Conservation (phyloP, 2,329 filamentous ascomycete species). For the Aspergillus uvarum region DNA sequence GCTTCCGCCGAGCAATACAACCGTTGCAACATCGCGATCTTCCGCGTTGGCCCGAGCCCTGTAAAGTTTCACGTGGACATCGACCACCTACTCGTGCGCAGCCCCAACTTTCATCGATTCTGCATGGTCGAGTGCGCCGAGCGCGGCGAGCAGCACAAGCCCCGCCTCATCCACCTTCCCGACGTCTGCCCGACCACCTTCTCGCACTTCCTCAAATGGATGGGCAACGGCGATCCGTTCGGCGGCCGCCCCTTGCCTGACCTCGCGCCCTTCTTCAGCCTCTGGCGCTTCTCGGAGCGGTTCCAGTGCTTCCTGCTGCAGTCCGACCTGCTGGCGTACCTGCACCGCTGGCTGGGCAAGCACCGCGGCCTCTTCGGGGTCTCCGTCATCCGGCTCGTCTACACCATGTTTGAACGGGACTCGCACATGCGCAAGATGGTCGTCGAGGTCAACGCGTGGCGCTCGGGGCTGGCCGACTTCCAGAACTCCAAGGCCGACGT, state of each 20-base stretch:
- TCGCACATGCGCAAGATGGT: not conserved
- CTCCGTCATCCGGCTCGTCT: not conserved
- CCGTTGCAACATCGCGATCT: conserved; percentile 3
- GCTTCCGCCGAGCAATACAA: too few species aligned
- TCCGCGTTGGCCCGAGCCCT: conserved; percentile 8
- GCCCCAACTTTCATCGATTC: not conserved
- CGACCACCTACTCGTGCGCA: too few species aligned
- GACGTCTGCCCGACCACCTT: not conserved
- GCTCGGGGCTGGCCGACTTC: not conserved
- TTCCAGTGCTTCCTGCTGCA: not conserved
- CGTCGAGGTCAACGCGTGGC: not conserved
- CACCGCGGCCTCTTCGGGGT: not conserved
- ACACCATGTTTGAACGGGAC: not conserved
- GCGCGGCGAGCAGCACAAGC: not conserved
- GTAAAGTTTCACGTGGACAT: not conserved
- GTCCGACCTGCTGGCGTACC: not conserved
- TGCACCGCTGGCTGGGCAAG: not conserved
- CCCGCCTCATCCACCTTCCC: not conserved
- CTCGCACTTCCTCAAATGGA: not conserved
- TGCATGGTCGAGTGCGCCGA: not conserved
- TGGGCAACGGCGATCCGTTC: not conserved
- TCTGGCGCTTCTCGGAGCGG: not conserved
- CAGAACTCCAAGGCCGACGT: not conserved
- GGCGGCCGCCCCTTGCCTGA: not conserved
- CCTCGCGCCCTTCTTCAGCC: not conserved